A percentile compares a stretch with the other conserved stretches of the same genome.
Evolutionary conservation across 2,329 filamentous ascomycete species (phyloP).

Genomic region (Curvularia sp.): DNA sequence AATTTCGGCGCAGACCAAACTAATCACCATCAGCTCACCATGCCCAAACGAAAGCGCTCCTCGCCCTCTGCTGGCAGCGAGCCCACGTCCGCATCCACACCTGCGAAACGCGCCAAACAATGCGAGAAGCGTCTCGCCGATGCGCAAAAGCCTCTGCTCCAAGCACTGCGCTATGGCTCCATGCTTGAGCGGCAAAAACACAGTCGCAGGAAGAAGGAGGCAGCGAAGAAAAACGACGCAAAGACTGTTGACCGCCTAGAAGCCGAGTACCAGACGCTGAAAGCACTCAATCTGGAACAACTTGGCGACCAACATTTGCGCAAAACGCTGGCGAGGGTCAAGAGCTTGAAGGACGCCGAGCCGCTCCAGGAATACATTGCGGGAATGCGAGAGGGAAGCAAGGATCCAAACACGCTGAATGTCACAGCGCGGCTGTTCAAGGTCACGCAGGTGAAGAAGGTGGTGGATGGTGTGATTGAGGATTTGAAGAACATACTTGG

Average conservation of each 20-base stretch:
- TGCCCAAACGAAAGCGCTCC: conserved; percentile 49
- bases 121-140: conserved; percentile 57
- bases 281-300: conserved; percentile 61
- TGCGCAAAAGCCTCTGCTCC: conserved; percentile 64
- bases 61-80: conserved; percentile 22
- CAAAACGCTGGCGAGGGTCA: conserved; percentile 64
- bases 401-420: conserved; percentile 61
- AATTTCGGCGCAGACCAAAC: conserved; percentile 18
- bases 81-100: conserved; percentile 10
- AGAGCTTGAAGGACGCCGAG: conserved; percentile 61
- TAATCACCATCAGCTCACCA: conserved; percentile 21
- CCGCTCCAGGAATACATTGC: conserved; percentile 53
- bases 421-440: conserved; percentile 67
- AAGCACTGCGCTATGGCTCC: conserved; percentile 74
- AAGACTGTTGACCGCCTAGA: conserved; percentile 66
- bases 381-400: conserved; percentile 49
- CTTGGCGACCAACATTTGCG: conserved; percentile 63
- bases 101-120: conserved; percentile 31
- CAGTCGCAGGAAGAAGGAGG: conserved; percentile 66
- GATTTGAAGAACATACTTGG: conserved; percentile 52
- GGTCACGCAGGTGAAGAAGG: conserved; percentile 64
- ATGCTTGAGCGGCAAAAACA: conserved; percentile 81
- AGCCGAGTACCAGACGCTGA: conserved; percentile 66
- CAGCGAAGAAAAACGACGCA: conserved; percentile 55
- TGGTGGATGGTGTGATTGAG: conserved; percentile 56